Base-by-base conservation (phyloP, 192 early-diverging fungal genomes). In the Gamsiella multidivaricata region DNA sequence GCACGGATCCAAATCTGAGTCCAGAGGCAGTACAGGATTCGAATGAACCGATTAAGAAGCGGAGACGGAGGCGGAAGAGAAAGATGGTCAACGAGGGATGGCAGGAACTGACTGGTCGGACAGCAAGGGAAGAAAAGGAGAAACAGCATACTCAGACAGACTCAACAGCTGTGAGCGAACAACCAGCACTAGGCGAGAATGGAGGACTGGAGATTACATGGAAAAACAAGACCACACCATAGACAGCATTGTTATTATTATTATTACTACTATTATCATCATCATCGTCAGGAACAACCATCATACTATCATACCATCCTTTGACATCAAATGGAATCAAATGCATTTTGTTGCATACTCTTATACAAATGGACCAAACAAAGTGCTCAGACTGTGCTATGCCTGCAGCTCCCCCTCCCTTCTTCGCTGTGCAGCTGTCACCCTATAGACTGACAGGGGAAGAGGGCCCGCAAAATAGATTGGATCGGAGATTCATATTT, bases 41-140 rank as follows among this genome's bases (percentile, higher is more conserved):
- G 20, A 23, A 46, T 60, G 51, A 23, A 29, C 2, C 39, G 18
- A 43, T 17, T 41, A 73, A 69, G 55, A 78, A 69, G 31, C 65
- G 66, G 39, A 56, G 74, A 49, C 53, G 74, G 65, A 61, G 74
- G 59, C 56, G 73, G 65, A 78, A 64, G 66, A 63, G 65, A 64
- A 69, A 59, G 26, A 78, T 68, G 65, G 74, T 78, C 15, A 78
- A 78, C 15, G 74, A 78, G 36, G 74, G 74, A 12, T 78, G 74
- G 74, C 74, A 78, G 32, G 74, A 78, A 25, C 32, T 78, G 4
- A 78, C 74, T 15, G 74, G 74, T 20, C 65, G 74, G 60, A 78
- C 74, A 17, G 74, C 74, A 10, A 61, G 74, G 20, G 74, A 78
- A 29, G 74, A 69, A 23, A 68, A 78, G 34, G 65, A 61, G 53